Evolutionary conservation across 2,329 filamentous ascomycete species (phyloP).

Genomic region (Zymoseptoria crescenta): DNA sequence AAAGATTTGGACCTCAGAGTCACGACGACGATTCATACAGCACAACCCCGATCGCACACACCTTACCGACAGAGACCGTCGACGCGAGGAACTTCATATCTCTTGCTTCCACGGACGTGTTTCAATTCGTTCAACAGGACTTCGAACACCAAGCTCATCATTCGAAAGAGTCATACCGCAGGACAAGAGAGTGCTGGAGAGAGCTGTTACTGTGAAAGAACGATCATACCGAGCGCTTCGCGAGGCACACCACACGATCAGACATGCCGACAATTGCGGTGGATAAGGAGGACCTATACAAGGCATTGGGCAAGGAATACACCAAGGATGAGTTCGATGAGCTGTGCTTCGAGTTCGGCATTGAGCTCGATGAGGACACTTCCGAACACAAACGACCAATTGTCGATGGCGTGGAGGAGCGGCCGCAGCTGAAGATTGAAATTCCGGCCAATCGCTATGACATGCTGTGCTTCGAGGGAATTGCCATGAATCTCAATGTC

Average conservation of each 20-base stretch:
- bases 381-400: constrained; percentile 65
- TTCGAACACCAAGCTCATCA: not conserved
- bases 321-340: constrained; percentile 94
- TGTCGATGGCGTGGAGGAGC: constrained; percentile 72
- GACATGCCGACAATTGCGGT: constrained; percentile 94
- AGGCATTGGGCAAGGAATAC: constrained; percentile 83
- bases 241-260: constrained; percentile 18
- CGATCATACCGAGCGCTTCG: constrained; percentile 1
- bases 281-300: constrained; percentile 91
- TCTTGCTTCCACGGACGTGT: not conserved
- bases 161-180: not conserved
- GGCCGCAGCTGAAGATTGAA: constrained; percentile 93
- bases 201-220: not conserved
- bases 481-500: constrained; percentile 90
- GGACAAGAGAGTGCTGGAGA: not conserved
- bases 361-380: constrained; percentile 95
- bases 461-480: constrained; percentile 96
- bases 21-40: not conserved
- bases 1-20: not conserved
- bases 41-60: not conserved
- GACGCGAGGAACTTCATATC: not conserved
- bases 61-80: not conserved
- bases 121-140: not conserved
- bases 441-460: constrained; percentile 88
- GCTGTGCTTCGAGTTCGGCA: constrained; percentile 96